Base-by-base conservation (phyloP, 2,329 filamentous ascomycete genomes). In the Trichothecium sympodiale region DNA sequence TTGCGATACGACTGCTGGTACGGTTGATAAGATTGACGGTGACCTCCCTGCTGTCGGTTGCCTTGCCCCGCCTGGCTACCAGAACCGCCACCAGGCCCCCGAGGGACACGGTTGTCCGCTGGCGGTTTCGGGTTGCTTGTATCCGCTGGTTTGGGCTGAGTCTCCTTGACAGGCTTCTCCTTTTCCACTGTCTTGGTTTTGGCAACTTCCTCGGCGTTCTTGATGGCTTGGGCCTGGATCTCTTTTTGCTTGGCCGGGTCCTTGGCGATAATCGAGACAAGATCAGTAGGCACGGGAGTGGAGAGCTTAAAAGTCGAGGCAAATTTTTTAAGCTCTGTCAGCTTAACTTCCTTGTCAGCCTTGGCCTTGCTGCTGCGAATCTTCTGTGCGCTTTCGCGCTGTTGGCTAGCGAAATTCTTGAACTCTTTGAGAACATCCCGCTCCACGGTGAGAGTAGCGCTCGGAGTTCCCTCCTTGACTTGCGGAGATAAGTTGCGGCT, bases 251-350 rank as follows among this genome's bases (percentile, higher is more conserved):
- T 98, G 31, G 67, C 72, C n/a, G 87, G 87, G 53, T 98, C 91
- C 56, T 96, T 98, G 39, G 91, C 89, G 41, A 98, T 81, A 46
- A 98, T 98, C 2, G 85, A 81, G 18, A 98, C 87, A 26, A 98
- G 63, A 57, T 98, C 91, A 35, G 75, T 79, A 2, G 91, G 91
- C 9, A 98, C 87, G 5, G 88, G 87, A 3, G 89, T 95, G 34
- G 83, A 81, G 14, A 98, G 73, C 62, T 96, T 96, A 69, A 98
- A 98, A 53, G 75, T 91, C 46, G 80, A 75, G 1, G 91, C 86
- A 57, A 98, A 98, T 52, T 89, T 94, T 67, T 91, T 93, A 39
- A 98, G 63, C 60, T 98, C 91, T 40, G 85, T 94, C 42, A 98
- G 60, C 59, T 94, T 95, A 44, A 91, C 78, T 46, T 88, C 86